A percentile compares a stretch with the other conserved stretches of the same genome.
phyloP scores from a whole-genome alignment of 306 rosid genomes.

The Vigna reflexopilosa region DNA sequence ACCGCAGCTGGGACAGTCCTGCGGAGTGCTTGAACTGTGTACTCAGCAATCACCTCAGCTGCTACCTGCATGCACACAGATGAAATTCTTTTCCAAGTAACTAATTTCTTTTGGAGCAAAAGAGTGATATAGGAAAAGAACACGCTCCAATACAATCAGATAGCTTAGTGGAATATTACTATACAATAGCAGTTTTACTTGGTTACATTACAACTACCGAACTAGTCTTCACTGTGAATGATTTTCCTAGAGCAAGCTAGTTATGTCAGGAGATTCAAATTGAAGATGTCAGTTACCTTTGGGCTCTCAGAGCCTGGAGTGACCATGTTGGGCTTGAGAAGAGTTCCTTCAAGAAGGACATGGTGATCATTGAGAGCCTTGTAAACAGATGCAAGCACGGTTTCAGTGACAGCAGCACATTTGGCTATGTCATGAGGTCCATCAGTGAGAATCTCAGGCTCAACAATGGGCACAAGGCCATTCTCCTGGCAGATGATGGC shows the following conservation, averaged over 20 bases:
- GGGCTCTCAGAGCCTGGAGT: constrained; percentile 88
- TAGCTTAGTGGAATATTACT: neutral
- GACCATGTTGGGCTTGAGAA: constrained; percentile 94
- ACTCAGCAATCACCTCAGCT: constrained; percentile 72
- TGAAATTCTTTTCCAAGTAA: constrained; percentile 2
- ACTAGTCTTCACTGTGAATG: neutral
- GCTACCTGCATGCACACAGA: constrained; percentile 58
- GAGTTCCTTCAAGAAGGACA: constrained; percentile 93
- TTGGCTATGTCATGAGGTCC: constrained; percentile 74
- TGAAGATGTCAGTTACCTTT: constrained; percentile 55
- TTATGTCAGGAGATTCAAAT: neutral
- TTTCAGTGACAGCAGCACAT: constrained; percentile 85
- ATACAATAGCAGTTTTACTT: neutral
- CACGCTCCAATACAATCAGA: neutral
- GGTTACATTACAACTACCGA: neutral
- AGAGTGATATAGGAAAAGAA: neutral
- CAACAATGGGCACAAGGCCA: constrained; percentile 91
- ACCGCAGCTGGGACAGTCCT: constrained; percentile 91
- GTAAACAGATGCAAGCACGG: constrained; percentile 80
- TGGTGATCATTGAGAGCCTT: constrained; percentile 92
- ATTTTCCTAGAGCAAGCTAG: neutral
- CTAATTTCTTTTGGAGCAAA: neutral
- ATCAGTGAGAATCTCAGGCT: constrained; percentile 91
- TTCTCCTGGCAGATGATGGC: constrained; percentile 95
- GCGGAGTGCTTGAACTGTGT: constrained; percentile 77